Base-by-base conservation (phyloP, 495 filamentous ascomycete species). In the Pseudevernia furfuracea region DNA sequence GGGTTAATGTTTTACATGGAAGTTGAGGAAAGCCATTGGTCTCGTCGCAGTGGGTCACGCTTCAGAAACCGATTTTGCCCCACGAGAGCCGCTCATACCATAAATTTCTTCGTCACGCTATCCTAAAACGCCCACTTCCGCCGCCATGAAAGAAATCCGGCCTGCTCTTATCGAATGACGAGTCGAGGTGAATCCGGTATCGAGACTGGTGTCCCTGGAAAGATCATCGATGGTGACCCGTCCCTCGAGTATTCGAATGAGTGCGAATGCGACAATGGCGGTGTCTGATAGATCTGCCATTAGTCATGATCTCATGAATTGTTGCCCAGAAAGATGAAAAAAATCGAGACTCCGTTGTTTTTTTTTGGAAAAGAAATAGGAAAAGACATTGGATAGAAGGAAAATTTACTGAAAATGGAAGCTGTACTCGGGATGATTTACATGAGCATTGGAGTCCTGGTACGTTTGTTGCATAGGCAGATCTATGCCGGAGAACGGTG, bases 261-360 rank as follows among this genome's bases (percentile, higher is more conserved):
- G 67, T 91, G 88, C 69, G 86, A 87, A 70, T 92, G 88, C 70
- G 88, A 89, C 71, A 95, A 84, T 71, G 91, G 84, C 77, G 91
- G 91, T 77, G 92, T 93, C 90, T 95, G 81, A 70, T 71, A 75
- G 67, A 71, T 58, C 43, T 67, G 63, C 65, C 62, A 66, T 67
- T 68, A 68, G 62, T 70, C 67, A 63, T 63, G 37, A 57, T 55
- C 49, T 48, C 14, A 58, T 46, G 25, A 46, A 59, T 43, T 28
- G 41, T 66, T 63, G 53, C 39, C 53, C 56, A 52, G 21, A 11
- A 15, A 63, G 48, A 62, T 8, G 19, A 4, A 1, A 63, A 12
- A 52, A 43, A 28, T 39, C 56, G 58, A 58, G 46, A 28, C 52
- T 7, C 61, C 23, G 12, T 43, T 59, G 17, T 41, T 48, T 52